Evolutionary conservation across 75 land plant species (phyloP), one percentile per base, ranked within the genome.

Genomic region (Picea glauca): DNA sequence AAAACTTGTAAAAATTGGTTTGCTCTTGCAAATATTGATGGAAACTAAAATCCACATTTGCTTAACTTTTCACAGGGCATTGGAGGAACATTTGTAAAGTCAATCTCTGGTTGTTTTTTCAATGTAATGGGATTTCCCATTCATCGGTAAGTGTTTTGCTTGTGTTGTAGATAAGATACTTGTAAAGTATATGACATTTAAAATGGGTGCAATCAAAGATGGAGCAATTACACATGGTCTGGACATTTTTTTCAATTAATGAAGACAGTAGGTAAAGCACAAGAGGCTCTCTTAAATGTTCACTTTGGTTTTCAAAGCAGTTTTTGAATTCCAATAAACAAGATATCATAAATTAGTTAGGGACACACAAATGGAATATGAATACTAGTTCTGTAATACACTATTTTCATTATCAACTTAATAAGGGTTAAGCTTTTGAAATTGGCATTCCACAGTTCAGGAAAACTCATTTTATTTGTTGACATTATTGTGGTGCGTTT

Each of bases 61-160:
- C 12, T 59, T 60, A 32, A 7, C 58, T 50, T 66, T 80, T 33
- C 58, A 14, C 83, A 87, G 89, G 89, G 87, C 13, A 81, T 85
- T 40, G 89, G 89, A 43, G 88, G 87, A 26, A 82, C 84, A 62
- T 84, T 87, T 68, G 89, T 87, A 18, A 87, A 85, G 77, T 75
- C 84, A 13, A 83, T 87, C 6, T 75, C 78, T 63, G 89, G 89
- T 20, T 86, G 88, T 79, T 87, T 78, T 58, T 87, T 81, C 87
- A 87, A 87, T 60, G 88, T 87, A 43, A 79, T 87, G 72, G 89
- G 89, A 7, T 87, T 87, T 70, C 89, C 89, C 38, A 76, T 87
- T 56, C 86, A 87, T 61, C 67, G 89, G 87, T 82, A 83, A 58
- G 77, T 82, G 3, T 23, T 57, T 50, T 74, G 14, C 17, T 20